Evolutionary conservation across 441 rosid genomes (phyloP), one percentile per base, ranked within the genome.

Genomic region (Erysimum pusillum): DNA sequence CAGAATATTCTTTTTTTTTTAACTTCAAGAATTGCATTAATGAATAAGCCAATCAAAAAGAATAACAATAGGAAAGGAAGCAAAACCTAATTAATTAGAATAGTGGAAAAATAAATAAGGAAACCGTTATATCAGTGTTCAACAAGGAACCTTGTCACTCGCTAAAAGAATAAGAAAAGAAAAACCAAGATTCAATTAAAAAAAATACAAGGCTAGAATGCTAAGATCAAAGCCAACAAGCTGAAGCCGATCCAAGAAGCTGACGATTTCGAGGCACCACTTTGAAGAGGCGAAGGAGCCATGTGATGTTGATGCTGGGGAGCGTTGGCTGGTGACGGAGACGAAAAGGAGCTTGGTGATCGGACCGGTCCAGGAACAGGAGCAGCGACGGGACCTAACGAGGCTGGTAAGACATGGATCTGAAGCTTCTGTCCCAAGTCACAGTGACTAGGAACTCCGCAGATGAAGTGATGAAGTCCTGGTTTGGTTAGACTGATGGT

Each of bases 401-500:
- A 66, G 9, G 44, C 46, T 0, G 71, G 71, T 35, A 31, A 11
- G 5, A 66, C 71, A 6, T 48, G 41, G 8, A 66, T 66, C n/a
- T 34, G 52, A 25, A 66, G 13, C 45, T 34, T 34, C 13, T 66
- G 59, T 34, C 71, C 71, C 6, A 49, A 1, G 8, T 18, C 7
- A 1, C 46, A 66, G 5, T 66, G 71, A 35, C 59, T 4, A 18
- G 71, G 42, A 15, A 34, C 42, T n/a, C 63, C 63, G 38, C 63
- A 34, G 32, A 57, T 34, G 13, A 57, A 57, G 13, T 34, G 22
- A 13, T 56, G 7, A 13, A 28, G 36, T 44, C 74, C 75, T 1
- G 62, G 69, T 73, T 63, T 73, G 18, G 63, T 53, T 18, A 73
- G 54, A 41, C 2, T 63, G 53, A 73, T 4, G 0, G 54, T 13